These are phyloP conservation scores for Fistulifera pelliculosa DNA, from an alignment of 108 stramenopile species.

Conservation along the genomic window DNA sequence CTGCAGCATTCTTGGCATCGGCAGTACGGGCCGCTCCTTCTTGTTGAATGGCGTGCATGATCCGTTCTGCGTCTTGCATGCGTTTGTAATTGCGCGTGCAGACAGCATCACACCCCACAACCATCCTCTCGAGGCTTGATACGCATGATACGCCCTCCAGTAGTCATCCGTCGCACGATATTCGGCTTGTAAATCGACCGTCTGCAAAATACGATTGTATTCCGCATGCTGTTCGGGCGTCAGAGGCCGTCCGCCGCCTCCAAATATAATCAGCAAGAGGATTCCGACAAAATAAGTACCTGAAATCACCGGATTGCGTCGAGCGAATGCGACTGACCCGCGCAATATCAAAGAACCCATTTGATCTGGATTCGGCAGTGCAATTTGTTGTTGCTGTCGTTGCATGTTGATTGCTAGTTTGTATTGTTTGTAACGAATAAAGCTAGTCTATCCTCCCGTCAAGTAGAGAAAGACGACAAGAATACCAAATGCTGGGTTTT, in stretches of 20 bases:
- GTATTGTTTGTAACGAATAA: no score
- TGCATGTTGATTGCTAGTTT: no score
- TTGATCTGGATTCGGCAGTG: slow-evolving; percentile 34
- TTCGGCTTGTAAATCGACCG: slow-evolving; percentile 75
- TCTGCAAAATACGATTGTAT: slow-evolving; percentile 70
- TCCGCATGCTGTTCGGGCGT: slow-evolving; percentile 47
- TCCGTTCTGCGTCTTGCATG: slow-evolving; percentile 46
- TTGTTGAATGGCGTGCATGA: slow-evolving; percentile 52
- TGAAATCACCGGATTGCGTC: slow-evolving; percentile 55
- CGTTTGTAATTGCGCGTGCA: slow-evolving; percentile 72
- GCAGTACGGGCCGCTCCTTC: slow-evolving; percentile 78
- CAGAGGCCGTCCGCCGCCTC: slow-evolving; percentile 48
- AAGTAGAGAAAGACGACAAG: no score
- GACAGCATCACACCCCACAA: slow-evolving; percentile 60
- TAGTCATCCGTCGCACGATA: slow-evolving; percentile 54
- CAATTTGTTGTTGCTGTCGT: slow-evolving; percentile 9
- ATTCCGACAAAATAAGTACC: slow-evolving; percentile 65
- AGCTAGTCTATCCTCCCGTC: no score
- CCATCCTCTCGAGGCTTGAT: slow-evolving; percentile 79
- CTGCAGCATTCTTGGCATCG: slow-evolving; percentile 78
- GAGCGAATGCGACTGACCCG: slow-evolving; percentile 37
- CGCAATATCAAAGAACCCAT: slow-evolving; percentile 30
- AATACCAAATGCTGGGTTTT: no score
- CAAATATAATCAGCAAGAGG: slow-evolving; percentile 43
- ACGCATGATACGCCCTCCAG: slow-evolving; percentile 43